These are phyloP conservation scores for Rhizoclosmatium globosum DNA, from an alignment of 192 early-diverging fungal genomes.

Conservation along the genomic window DNA sequence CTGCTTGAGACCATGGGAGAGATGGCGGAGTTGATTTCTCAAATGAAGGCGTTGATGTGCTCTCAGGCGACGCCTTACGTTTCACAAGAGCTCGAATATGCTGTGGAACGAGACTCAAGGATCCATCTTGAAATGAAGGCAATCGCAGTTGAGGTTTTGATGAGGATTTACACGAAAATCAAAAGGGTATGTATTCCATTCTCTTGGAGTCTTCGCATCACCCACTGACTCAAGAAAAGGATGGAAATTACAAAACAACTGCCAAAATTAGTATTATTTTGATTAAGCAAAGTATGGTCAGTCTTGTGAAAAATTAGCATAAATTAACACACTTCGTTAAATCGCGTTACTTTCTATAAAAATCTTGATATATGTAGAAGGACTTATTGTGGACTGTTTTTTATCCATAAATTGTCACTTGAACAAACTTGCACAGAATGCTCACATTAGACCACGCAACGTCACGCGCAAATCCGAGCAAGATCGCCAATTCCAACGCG, in stretches of 20 bases:
- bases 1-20: not conserved
- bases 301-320: no score
- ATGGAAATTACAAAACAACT: no score
- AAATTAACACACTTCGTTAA: no score
- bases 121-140: slow-evolving; percentile 9
- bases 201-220: no score
- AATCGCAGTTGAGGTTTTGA: not conserved
- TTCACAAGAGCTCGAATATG: slow-evolving; percentile 13
- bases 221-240: no score
- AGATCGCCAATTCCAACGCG: not conserved
- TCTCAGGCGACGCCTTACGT: not conserved
- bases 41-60: not conserved
- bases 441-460: not conserved
- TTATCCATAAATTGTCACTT: no score
- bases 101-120: slow-evolving; percentile 29
- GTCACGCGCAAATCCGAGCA: not conserved
- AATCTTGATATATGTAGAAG: no score
- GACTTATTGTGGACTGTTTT: no score
- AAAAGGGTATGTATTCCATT: not conserved
- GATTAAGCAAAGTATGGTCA: no score
- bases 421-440: not conserved
- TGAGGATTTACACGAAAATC: not conserved
- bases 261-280: no score
- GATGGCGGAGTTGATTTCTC: not conserved
- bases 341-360: no score